Base-by-base conservation (phyloP, 2,329 filamentous ascomycete genomes). In the Colletotrichum plurivorum region DNA sequence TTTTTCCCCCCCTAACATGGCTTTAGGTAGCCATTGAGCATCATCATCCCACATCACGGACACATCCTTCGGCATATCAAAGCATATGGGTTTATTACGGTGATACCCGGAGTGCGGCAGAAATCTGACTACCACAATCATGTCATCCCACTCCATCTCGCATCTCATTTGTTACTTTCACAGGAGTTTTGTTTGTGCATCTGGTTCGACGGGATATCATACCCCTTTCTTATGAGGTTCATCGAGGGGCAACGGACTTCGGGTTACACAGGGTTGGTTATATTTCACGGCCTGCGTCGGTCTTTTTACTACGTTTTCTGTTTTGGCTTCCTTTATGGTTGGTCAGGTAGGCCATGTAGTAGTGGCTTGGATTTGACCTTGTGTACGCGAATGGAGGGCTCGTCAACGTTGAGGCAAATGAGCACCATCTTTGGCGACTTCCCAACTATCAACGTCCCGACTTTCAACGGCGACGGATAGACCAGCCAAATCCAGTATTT, bases 51-150 rank as follows among this genome's bases (percentile, higher is more conserved):
- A 61, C 52, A 61, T 49, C 53, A 65, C 63, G 62, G 58, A 63
- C 66, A 55, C 58, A 51, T 52, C 48, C 55, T 63, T 70, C 56
- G 52, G 58, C 55, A 63, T 55, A 56, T 63, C 69, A 63, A 53
- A 72, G 71, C 71, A 71, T 71, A 63, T 69, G 71, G 71, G 69
- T 69, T 54, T 68, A 60, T 41, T 56, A 66, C 53, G 60, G 62
- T 52, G 71, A 72, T 72, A 72, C 71, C 71, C 71, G 71, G 71
- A 72, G 71, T 71, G 69, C 71, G 71, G 69, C 71, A 71, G 31
- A 69, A 69, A 71, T 65, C 61, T 69, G 68, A 63, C 63, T 61
- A 65, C 51, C 64, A 61, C 64, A 69, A 61, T 72, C 71, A 59
- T 66, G 69, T 72, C 65, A 71, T 64, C 64, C 68, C 70, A 66